phyloP scores from a whole-genome alignment of 83 land plant genomes.

The Thuja plicata region DNA sequence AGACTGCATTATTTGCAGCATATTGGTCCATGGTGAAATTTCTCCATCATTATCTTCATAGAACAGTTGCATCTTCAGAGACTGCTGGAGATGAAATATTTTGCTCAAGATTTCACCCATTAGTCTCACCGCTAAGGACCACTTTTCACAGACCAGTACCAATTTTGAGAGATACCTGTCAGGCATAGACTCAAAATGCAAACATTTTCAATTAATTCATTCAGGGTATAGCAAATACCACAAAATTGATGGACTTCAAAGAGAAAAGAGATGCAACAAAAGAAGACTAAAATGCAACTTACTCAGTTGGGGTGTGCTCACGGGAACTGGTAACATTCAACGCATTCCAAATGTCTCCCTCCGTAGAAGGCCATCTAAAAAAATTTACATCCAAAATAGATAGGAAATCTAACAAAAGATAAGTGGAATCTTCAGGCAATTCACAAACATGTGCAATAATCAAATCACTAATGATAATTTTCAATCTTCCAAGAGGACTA shows the following conservation, averaged over 20 bases:
- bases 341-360: constrained; percentile 17
- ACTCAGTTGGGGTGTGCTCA: neutral
- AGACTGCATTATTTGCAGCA: constrained; percentile 12
- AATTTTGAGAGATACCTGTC: constrained; percentile 22
- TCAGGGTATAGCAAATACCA: neutral
- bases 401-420: constrained; percentile 4
- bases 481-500: constrained; percentile 14
- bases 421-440: neutral
- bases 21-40: neutral
- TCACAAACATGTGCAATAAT: constrained; percentile 10
- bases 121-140: constrained; percentile 17
- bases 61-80: neutral
- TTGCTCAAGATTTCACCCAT: constrained; percentile 18
- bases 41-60: neutral
- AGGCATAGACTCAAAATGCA: neutral
- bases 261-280: neutral
- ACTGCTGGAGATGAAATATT: constrained; percentile 4
- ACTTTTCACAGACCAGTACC: constrained; percentile 12
- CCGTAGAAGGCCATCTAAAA: constrained; percentile 15
- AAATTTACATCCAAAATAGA: neutral
- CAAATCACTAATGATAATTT: constrained; percentile 2
- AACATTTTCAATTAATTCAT: neutral
- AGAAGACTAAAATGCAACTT: neutral
- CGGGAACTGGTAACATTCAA: neutral
- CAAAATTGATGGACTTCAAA: neutral